Base-by-base conservation (phyloP, 257 asterid genomes). In the Petunia secreta region DNA sequence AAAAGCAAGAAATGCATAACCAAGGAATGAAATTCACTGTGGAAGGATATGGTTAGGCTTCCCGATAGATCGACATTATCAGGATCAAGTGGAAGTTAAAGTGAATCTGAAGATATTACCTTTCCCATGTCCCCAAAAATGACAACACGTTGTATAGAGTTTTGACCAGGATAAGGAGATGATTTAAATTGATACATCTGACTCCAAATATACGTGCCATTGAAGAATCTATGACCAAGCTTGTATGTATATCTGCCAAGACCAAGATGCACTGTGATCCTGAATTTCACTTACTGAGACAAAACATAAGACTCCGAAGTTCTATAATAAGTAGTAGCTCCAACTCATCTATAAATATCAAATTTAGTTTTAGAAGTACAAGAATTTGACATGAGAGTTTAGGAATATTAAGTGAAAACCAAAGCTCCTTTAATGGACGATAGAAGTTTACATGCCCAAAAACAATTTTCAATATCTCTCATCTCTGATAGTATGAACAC, bases 121-220 rank as follows among this genome's bases (percentile, higher is more conserved):
- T 96, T 96, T 84, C 99, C 99, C 98, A 96, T 89, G 87, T 96
- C 99, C 8, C 99, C 98, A 8, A 96, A 96, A 83, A 96, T 87
- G 84, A 96, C 88, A 37, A 90, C 90, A 57, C 91, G 90, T 71
- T 96, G 99, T 5, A 96, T 48, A 60, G 98, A 94, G 85, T 87
- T 89, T 86, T 96, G 96, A 67, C 98, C 99, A 8, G 99, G 99
- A 85, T 89, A 94, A 8, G 99, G 99, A 83, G 99, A 92, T 67
- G 99, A 86, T 87, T 84, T 90, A 87, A 96, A 96, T 78, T 88
- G 87, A 83, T 89, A 86, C 44, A 53, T 64, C 69, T 80, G 85
- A 83, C 96, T 91, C 98, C 96, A 94, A 25, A 92, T 75, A 34
- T 82, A 84, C 0, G 97, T 86, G 50, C 92, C 98, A 59, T 94